Conservation (phyloP, 768 basidiomycete genomes). For the Terana coerulea region DNA sequence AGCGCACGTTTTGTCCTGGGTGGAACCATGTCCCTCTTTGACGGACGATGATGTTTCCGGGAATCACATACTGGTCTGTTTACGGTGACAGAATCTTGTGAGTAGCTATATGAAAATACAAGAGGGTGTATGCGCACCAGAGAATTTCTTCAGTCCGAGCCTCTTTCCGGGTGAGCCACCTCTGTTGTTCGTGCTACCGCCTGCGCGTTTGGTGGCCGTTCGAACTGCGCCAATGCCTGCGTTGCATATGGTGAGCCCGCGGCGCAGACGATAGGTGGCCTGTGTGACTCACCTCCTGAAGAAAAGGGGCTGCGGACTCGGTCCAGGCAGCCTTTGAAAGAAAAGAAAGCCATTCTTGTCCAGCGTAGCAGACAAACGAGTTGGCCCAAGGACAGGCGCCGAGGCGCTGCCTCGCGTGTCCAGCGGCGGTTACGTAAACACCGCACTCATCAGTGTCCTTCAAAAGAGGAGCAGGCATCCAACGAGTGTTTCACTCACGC, state of each 20-base stretch:
- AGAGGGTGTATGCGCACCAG: conserved; percentile 50
- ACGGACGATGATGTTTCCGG: conserved; percentile 94
- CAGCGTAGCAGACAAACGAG: neutral
- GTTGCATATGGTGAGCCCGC: neutral
- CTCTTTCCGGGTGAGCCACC: conserved; percentile 92
- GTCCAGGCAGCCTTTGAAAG: conserved; percentile 36
- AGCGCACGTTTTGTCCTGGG: conserved; percentile 84
- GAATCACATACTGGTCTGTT: conserved; percentile 84
- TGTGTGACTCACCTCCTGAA: conserved; percentile 26
- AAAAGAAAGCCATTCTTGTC: conserved; percentile 44
- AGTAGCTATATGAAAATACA: neutral
- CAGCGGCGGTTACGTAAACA: conserved; percentile 16
- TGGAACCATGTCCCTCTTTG: conserved; percentile 93
- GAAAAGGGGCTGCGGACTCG: conserved; percentile 47
- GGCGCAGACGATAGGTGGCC: conserved; percentile 4
- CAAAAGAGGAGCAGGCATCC: neutral
- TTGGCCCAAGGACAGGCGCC: conserved; percentile 6
- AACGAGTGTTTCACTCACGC: neutral
- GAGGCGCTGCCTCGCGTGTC: neutral
- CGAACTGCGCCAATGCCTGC: conserved; percentile 64
- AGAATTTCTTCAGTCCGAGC: conserved; percentile 94
- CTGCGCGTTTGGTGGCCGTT: conserved; percentile 95
- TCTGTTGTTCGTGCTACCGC: conserved; percentile 91
- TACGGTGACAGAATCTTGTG: neutral
- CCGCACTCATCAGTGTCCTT: neutral